Evolutionary conservation across 1,284 basidiomycete genomes (phyloP).

Genomic region (Sanguinoderma infundibulare): DNA sequence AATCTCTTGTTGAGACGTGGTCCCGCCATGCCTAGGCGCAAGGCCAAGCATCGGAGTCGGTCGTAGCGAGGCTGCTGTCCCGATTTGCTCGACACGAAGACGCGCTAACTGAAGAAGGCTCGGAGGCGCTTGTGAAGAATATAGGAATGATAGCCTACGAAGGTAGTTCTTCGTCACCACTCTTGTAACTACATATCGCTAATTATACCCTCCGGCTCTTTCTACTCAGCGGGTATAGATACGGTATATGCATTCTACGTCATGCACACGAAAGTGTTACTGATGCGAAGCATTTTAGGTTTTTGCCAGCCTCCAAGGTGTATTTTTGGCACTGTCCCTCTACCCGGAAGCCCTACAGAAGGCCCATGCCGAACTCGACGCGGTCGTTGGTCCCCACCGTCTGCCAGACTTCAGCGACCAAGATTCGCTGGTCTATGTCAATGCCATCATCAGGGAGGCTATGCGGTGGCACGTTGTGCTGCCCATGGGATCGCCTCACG

Average conservation of each 20-base stretch:
- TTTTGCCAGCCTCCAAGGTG: constrained; percentile 30
- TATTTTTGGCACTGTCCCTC: constrained; percentile 39
- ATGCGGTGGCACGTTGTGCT: constrained; percentile 26
- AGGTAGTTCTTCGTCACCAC: background rate
- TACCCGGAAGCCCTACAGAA: constrained; percentile 38
- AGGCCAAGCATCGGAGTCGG: no score
- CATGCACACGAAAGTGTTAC: constrained; percentile 11
- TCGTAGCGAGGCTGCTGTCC: background rate
- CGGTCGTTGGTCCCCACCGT: constrained; percentile 28
- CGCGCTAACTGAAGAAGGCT: no score
- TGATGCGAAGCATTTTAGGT: no score
- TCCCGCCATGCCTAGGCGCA: no score
- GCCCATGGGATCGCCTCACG: constrained; percentile 16
- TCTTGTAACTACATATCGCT: no score
- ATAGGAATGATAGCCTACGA: background rate
- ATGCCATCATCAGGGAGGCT: constrained; percentile 27
- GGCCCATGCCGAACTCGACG: constrained; percentile 38
- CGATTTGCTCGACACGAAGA: background rate
- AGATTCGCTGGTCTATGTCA: constrained; percentile 23
- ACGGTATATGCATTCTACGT: constrained; percentile 4
- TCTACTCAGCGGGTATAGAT: constrained; percentile 15
- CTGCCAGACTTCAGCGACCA: constrained; percentile 26
- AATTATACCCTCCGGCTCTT: no score
- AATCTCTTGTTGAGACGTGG: no score
- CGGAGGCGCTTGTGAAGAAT: background rate